Conservation (phyloP, 495 filamentous ascomycete genomes). For the Annulohypoxylon nitens region DNA sequence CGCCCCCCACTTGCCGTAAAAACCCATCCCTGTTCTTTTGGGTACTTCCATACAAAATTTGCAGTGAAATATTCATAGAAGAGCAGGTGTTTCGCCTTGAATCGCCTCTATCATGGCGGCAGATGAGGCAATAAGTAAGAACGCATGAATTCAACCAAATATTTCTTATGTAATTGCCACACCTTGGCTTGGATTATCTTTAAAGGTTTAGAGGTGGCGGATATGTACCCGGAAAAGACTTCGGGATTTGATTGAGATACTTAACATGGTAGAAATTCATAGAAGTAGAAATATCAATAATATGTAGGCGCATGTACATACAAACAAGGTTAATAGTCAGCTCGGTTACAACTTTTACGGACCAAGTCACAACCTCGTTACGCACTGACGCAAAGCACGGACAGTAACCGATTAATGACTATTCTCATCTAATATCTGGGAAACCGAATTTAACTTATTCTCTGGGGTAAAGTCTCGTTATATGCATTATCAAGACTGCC, state of each 20-base stretch:
- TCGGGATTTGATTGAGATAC: background rate
- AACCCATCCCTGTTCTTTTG: conserved; percentile 15
- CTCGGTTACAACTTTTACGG: conserved; percentile 37
- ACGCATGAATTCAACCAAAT: background rate
- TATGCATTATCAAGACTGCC: background rate
- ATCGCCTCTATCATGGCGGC: conserved; percentile 10
- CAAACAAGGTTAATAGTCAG: background rate
- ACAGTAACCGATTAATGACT: conserved; percentile 15
- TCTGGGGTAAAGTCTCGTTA: background rate
- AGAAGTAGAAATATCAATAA: background rate
- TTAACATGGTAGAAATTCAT: background rate
- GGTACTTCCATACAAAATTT: conserved; percentile 1
- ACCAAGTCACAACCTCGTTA: conserved; percentile 33
- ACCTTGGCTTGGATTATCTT: background rate
- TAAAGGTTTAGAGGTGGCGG: background rate
- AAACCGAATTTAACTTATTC: conserved; percentile 22
- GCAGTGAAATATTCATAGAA: conserved; percentile 1
- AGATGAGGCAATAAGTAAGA: conserved; percentile 3
- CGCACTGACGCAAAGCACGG: conserved; percentile 41
- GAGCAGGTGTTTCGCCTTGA: conserved; percentile 16
- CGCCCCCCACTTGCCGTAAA: conserved; percentile 18
- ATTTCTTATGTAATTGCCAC: conserved; percentile 12
- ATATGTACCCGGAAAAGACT: background rate
- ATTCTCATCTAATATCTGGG: background rate
- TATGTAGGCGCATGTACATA: background rate